Percentiles rank a stretch among this genome's conserved stretches.
Conservation (phyloP, 2,329 filamentous ascomycete genomes). For the Anisogramma anomala region DNA sequence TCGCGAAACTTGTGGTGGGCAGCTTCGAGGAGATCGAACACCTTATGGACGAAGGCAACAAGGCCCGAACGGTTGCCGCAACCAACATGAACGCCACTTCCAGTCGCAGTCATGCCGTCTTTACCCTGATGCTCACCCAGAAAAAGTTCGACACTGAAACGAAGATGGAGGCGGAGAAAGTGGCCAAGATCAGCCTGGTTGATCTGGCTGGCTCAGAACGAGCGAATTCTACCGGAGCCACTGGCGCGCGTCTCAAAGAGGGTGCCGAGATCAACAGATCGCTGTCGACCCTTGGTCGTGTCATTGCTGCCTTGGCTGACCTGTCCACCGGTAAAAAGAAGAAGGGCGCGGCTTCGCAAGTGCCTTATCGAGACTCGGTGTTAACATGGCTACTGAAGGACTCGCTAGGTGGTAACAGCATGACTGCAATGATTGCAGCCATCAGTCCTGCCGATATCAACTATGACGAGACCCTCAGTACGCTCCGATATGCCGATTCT, state of each 20-base stretch:
- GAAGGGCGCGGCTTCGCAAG: slow-evolving; percentile 61
- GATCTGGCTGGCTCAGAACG: slow-evolving; percentile 96
- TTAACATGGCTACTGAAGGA: slow-evolving; percentile 96
- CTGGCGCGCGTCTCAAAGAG: slow-evolving; percentile 88
- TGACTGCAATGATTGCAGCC: slow-evolving; percentile 99
- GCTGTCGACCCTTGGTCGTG: slow-evolving; percentile 87
- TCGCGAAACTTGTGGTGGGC: slow-evolving; percentile 87
- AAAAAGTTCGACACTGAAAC: slow-evolving; percentile 85
- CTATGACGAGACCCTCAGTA: slow-evolving; percentile 94
- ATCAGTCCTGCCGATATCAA: slow-evolving; percentile 98
- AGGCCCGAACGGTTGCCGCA: slow-evolving; percentile 90
- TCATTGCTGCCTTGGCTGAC: slow-evolving; percentile 91
- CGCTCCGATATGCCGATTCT: slow-evolving; percentile 89
- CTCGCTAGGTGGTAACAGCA: slow-evolving; percentile 92
- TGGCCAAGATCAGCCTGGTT: slow-evolving; percentile 94
- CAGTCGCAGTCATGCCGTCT: slow-evolving; percentile 94
- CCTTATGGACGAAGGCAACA: slow-evolving; percentile 98
- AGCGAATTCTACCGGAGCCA: slow-evolving; percentile 94
- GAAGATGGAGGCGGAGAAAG: slow-evolving; percentile 95
- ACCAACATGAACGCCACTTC: slow-evolving; percentile 99
- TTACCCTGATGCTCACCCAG: slow-evolving; percentile 90
- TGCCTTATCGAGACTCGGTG: slow-evolving; percentile 94
- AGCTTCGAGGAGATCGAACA: slow-evolving; percentile 94
- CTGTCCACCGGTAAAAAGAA: slow-evolving; percentile 76
- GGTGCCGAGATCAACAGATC: slow-evolving; percentile 98